Percentiles rank a stretch among this genome's conserved stretches.
Conservation (phyloP, 1,284 basidiomycete species). For the Leccinum pseudoinsigne region DNA sequence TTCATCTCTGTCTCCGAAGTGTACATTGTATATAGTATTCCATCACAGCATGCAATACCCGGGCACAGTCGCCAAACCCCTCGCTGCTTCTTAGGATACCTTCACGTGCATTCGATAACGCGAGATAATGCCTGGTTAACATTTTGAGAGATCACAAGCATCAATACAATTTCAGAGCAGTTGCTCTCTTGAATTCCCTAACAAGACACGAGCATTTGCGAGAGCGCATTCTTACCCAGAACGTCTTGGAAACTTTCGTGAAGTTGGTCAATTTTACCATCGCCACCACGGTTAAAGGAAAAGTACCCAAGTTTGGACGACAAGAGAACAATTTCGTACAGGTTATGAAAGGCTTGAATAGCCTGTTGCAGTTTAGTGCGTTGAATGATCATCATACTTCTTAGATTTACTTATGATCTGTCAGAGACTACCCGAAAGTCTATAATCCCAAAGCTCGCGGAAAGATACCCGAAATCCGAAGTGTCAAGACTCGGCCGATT, state of each 20-base stretch:
- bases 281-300: not conserved
- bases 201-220: constrained; percentile 17
- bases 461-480: not conserved
- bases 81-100: not conserved
- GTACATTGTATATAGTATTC: not conserved
- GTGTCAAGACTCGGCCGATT: constrained; percentile 20
- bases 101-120: constrained; percentile 5
- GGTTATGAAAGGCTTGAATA: constrained; percentile 24
- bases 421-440: constrained; percentile 13
- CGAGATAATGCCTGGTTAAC: constrained; percentile 3
- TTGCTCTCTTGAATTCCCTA: constrained; percentile 23
- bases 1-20: not conserved
- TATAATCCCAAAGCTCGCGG: constrained; percentile 15
- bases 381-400: not conserved
- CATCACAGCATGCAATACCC: constrained; percentile 10
- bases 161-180: constrained; percentile 19
- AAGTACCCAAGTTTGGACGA: not conserved
- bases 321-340: constrained; percentile 17
- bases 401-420: not conserved
- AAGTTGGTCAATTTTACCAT: constrained; percentile 18
- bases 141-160: constrained; percentile 18
- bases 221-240: constrained; percentile 11
- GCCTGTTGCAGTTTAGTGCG: constrained; percentile 25
- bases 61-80: not conserved
- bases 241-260: constrained; percentile 20